Evolutionary conservation across 1,139 yeast genomes (phyloP).

Genomic region (Geotrichum phurueaensis): DNA sequence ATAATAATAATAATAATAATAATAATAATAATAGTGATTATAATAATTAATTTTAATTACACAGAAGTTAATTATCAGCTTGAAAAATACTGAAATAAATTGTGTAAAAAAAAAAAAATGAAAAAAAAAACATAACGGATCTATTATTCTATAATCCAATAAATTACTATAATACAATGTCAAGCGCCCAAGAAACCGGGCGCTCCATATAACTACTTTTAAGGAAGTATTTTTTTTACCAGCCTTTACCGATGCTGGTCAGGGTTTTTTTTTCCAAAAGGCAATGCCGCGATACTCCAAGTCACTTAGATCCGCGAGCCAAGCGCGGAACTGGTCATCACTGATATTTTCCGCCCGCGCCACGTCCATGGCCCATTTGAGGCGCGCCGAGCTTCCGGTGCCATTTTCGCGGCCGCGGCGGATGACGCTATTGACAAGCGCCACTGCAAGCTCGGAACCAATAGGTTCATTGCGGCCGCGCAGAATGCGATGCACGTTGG

Average conservation of each 20-base stretch:
- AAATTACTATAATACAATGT: neutral
- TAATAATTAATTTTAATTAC: too few relatives aligned
- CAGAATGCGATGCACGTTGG: constrained; percentile 18
- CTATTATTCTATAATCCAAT: neutral
- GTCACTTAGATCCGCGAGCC: constrained; percentile 17
- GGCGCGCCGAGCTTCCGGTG: constrained; percentile 22
- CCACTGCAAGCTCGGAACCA: constrained; percentile 16
- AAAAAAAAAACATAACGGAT: neutral
- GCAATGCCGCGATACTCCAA: constrained; percentile 2
- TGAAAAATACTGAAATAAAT: too few relatives aligned
- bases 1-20: too few relatives aligned
- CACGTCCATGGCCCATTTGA: constrained; percentile 24
- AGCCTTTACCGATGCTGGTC: neutral
- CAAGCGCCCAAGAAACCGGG: neutral
- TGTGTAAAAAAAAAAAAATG: too few relatives aligned
- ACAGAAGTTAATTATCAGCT: too few relatives aligned
- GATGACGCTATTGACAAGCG: constrained; percentile 13
- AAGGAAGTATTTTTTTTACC: neutral
- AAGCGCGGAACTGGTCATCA: constrained; percentile 14
- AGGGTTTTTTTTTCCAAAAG: neutral
- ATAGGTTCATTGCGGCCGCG: constrained; percentile 16
- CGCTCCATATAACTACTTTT: too few relatives aligned
- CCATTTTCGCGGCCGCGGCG: constrained; percentile 7
- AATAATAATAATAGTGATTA: too few relatives aligned
- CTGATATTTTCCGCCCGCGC: constrained; percentile 23